phyloP scores from a whole-genome alignment of 352 stramenopile genomes.

The Pythium angustatum region DNA sequence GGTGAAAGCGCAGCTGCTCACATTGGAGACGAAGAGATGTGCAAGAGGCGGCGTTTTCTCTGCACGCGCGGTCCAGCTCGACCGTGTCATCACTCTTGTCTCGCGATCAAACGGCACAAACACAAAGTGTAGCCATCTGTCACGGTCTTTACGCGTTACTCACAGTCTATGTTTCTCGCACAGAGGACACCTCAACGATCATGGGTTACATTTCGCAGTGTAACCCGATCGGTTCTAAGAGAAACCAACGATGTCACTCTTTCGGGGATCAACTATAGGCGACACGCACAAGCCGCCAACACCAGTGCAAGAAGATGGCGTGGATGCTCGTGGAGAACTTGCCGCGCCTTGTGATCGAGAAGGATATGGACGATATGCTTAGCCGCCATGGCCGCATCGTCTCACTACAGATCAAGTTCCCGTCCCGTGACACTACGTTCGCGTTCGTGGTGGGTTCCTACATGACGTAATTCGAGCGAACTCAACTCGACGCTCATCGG shows the following conservation, averaged over 20 bases:
- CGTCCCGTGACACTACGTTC: slow-evolving; percentile 43
- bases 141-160: background rate
- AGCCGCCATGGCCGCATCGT: slow-evolving; percentile 47
- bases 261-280: background rate
- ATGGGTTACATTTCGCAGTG: background rate
- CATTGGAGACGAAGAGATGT: background rate
- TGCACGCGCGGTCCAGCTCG: background rate
- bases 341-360: slow-evolving; percentile 53
- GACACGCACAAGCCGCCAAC: background rate
- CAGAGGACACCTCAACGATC: background rate
- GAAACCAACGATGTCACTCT: background rate
- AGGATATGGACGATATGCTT: slow-evolving; percentile 59
- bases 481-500: background rate
- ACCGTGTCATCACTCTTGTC: background rate
- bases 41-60: background rate
- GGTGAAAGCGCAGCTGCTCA: background rate
- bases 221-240: background rate
- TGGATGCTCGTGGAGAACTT: slow-evolving; percentile 52
- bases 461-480: too few relatives aligned
- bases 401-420: slow-evolving; percentile 57
- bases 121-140: background rate
- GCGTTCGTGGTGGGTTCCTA: slow-evolving; percentile 58
- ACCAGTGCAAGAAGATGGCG: slow-evolving; percentile 3
- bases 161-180: too few relatives aligned
- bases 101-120: background rate